Evolutionary conservation across 306 rosid species (phyloP), one percentile per base, ranked within the genome.

Genomic region (Erythrophleum fordii): DNA sequence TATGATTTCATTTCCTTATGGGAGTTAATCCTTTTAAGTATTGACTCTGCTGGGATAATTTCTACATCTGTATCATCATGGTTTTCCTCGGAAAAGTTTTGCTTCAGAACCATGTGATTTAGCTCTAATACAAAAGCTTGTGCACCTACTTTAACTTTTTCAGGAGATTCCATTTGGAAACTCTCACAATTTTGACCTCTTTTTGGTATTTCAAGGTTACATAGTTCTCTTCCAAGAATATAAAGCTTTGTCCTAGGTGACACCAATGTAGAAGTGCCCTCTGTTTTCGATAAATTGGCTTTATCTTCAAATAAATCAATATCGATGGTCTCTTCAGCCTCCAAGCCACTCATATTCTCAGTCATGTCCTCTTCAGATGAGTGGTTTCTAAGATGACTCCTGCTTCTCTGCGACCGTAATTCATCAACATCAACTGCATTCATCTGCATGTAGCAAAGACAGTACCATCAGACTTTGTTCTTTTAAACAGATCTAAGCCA

Each of bases 1-100:
- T 69, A 90, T n/a, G 94, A 88, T 51, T 81, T 77, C 85, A 77
- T 73, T 79, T 82, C 92, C 64, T 85, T 88, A 53, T 78, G 94
- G 4, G 94, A 90, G 80, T 81, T 83, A 9, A 90, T 87, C 82
- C 91, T 81, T 72, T 86, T 75, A 60, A 82, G 88, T 69, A 90
- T 87, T 2, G 92, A 87, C 65, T 85, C 92, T 48, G 80, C 80
- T 2, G 87, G 80, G 77, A 90, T 41, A 25, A 73, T 44, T 74
- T 85, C 90, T 26, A 75, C 88, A 70, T 85, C 83, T 14, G 41
- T 78, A 61, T 78, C 87, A 68, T 79, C 89, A 25, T 82, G 64
- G 8, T 86, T 73, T 73, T 86, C 85, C 9, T 55, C 81, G 10
- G 49, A 70, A 56, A 53, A 28, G 75, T 74, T 85, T 29, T 79